Base-by-base conservation (phyloP, 148 eudicot genomes). In the Spergularia bocconei region DNA sequence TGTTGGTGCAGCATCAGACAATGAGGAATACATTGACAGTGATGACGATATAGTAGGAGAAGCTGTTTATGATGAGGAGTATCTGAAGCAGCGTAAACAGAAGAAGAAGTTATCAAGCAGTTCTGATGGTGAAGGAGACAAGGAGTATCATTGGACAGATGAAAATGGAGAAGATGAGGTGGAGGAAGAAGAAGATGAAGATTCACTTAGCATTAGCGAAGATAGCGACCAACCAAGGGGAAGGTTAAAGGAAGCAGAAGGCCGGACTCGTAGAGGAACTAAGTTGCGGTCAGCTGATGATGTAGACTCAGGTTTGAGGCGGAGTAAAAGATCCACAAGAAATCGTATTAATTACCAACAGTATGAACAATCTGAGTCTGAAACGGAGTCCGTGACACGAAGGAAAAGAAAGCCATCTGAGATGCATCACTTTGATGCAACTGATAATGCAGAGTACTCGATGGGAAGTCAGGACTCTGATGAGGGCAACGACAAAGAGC, bases 41-140 rank as follows among this genome's bases (percentile, higher is more conserved):
- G 96, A 90, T 70, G 98, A 95, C 39, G 97, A 95, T 56, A 95
- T 95, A 59, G 96, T 89, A 67, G 99, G 99, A 66, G 99, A 92
- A 84, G 99, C 84, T n/a, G 99, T 90, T 19, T 92, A 95, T 73
- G 93, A 95, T 47, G 97, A 92, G 2, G 99, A 87, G 62, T 88
- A 95, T 77, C 41, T 88, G 58, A 88, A 79, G 68, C 79, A 70
- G 39, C 82, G 85, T 58, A 92, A 92, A 78, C 82, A 75, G 57
- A 88, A 74, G 80, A 86, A 82, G 80, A 88, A 83, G 70, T 64
- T 75, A 67, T 86, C 96, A 17, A 91, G 96, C 51, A 83, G 99
- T 75, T 87, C 96, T 11, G 97, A 90, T 77, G 99, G 92, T 52
- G 97, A 90, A 84, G 99, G 93, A 79, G 97, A 92, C 50, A 97